A percentile compares a stretch with the other conserved stretches of the same genome.
Conservation (phyloP, 2,329 filamentous ascomycete genomes). For the Fusarium foetens region DNA sequence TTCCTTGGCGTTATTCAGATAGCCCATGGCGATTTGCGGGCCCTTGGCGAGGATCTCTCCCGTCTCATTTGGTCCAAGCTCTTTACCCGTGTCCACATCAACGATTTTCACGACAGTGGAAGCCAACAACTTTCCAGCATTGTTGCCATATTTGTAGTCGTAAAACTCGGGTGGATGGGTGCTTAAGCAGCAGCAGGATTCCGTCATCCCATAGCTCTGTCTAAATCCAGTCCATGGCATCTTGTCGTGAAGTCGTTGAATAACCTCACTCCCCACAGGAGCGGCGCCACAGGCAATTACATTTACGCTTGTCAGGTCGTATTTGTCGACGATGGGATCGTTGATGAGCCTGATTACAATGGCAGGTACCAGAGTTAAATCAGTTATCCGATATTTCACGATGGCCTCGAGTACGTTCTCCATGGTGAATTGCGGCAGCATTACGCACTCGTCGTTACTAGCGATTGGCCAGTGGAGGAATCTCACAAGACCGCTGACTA, state of each 20-base stretch:
- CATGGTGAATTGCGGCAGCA: background rate
- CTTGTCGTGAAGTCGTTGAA: background rate
- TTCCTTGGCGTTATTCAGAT: background rate
- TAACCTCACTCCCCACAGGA: background rate
- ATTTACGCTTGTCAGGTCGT: background rate
- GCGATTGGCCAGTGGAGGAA: background rate
- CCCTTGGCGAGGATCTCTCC: background rate
- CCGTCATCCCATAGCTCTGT: background rate
- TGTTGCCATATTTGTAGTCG: background rate
- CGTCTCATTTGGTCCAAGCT: background rate
- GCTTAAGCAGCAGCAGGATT: background rate
- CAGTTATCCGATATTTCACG: background rate
- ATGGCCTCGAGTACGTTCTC: background rate
- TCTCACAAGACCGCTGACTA: background rate
- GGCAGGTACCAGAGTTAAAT: background rate
- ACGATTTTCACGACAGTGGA: background rate
- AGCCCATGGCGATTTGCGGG: background rate
- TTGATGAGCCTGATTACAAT: background rate
- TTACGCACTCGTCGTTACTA: background rate
- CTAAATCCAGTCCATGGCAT: background rate
- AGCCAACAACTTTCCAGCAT: background rate
- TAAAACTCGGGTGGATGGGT: background rate
- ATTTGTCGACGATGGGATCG: background rate
- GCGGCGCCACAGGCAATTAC: background rate
- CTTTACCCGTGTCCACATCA: background rate